phyloP scores from a whole-genome alignment of 140 eudicot species.

The Bidens hawaiensis region DNA sequence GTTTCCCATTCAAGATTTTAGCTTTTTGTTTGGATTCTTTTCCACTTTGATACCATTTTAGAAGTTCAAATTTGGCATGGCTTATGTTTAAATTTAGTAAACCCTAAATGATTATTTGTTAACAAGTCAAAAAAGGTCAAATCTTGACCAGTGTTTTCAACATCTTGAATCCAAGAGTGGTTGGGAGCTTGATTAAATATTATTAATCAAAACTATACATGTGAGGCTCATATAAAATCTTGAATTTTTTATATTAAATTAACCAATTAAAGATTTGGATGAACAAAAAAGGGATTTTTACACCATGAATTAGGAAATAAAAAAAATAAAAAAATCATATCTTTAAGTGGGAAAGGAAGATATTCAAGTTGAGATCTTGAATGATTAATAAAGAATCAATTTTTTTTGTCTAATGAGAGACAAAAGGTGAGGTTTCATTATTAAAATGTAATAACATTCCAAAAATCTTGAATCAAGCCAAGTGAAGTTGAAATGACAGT shows the following conservation, averaged over 20 bases:
- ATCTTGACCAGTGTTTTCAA: conserved; percentile 26
- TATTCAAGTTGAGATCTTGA: conserved; percentile 28
- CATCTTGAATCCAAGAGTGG: conserved; percentile 8
- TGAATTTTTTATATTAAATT: neutral
- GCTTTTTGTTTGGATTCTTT: neutral
- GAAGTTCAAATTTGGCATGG: neutral
- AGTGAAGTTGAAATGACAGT: conserved; percentile 8
- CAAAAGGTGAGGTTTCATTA: conserved; percentile 9
- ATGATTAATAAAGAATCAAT: conserved; percentile 9
- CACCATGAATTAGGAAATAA: neutral
- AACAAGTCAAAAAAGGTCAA: conserved; percentile 24
- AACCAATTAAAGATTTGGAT: conserved; percentile 24
- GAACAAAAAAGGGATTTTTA: neutral
- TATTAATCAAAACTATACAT: conserved; percentile 15
- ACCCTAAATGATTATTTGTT: too few relatives aligned
- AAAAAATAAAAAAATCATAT: conserved; percentile 5
- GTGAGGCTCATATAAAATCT: conserved; percentile 7
- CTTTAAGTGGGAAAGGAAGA: conserved; percentile 19
- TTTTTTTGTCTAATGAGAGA: conserved; percentile 1
- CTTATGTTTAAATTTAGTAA: neutral
- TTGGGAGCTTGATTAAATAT: conserved; percentile 16
- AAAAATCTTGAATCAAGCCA: conserved; percentile 19
- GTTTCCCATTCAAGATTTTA: conserved; percentile 12
- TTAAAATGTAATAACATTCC: conserved; percentile 9
- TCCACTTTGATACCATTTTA: neutral